Base-by-base conservation (phyloP, 2,329 filamentous ascomycete species). In the Arthrobotrys iridis region DNA sequence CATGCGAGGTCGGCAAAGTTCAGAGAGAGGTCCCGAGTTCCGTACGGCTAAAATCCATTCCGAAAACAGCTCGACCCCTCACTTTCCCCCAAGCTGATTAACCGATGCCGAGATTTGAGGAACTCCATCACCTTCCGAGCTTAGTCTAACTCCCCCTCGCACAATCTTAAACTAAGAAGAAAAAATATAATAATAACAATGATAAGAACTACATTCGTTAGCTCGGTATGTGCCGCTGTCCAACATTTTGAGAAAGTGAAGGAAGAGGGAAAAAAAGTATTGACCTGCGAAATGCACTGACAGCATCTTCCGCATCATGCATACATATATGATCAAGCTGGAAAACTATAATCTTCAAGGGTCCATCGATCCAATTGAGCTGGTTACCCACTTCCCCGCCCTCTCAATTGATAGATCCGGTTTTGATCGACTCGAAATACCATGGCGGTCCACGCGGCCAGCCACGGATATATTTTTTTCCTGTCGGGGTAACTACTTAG, bases 31-130 rank as follows among this genome's bases (percentile, higher is more conserved):
- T 57, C 37, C 28, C 45, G 15, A 37, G 28, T 20, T 72, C 67
- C 59, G 67, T 41, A 50, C 67, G 67, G 67, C 41, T 72, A 72
- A 64, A 35, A 50, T 33, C 20, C 59, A 58, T 52, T 45, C 45
- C 37, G 62, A 57, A 66, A 57, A 73, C 24, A 33, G 41, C 46
- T 37, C 26, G 22, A 46, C 37, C 35, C 33, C 55, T 52, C 22
- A 45, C 33, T 24, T 50, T 28, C 50, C 20, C 33, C 4, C 15
- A 8, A 59, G 11, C 20, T 26, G 10, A 41, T 43, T 45, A 55
- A 35, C 62, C 62, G 62, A 74, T 52, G 45, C 68, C 70, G 70
- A 74, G 52, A 74, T 60, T 60, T 70, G 60, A 67, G 45, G 55
- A 67, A 40, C 41, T 66, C 60, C 60, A 30, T 24, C 43, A 67